Conservation (phyloP, 441 rosid species). For the Adansonia grandidieri region DNA sequence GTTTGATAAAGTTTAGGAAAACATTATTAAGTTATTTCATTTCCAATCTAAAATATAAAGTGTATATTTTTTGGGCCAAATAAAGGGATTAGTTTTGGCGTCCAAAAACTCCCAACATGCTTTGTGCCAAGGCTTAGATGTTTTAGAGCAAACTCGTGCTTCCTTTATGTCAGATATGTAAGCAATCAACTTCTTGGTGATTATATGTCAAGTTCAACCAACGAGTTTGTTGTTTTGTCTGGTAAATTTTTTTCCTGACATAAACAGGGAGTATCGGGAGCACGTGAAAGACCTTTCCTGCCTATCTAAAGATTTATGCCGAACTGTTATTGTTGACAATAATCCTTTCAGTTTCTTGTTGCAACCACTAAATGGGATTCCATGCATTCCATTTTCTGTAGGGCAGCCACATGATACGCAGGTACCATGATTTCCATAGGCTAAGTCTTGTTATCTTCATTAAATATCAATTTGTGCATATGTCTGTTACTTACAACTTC, state of each 20-base stretch:
- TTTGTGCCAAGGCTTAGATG: neutral
- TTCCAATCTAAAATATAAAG: neutral
- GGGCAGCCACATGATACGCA: slow-evolving; percentile 80
- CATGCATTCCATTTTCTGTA: slow-evolving; percentile 84
- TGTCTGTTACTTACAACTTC: slow-evolving; percentile 26
- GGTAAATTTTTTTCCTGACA: slow-evolving; percentile 12
- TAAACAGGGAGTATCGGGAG: slow-evolving; percentile 71
- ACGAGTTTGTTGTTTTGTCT: slow-evolving; percentile 19
- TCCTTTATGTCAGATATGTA: neutral
- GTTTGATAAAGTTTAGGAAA: slow-evolving; percentile 6
- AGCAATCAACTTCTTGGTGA: neutral
- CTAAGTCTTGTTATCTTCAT: neutral
- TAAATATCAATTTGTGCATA: neutral
- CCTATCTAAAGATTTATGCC: slow-evolving; percentile 67
- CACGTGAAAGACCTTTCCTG: slow-evolving; percentile 91
- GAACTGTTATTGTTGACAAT: slow-evolving; percentile 87
- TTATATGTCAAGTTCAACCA: neutral
- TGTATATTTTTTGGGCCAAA: neutral
- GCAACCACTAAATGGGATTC: slow-evolving; percentile 95
- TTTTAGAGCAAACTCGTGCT: neutral
- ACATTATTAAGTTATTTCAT: neutral
- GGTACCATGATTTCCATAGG: slow-evolving; percentile 42
- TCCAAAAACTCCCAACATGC: neutral
- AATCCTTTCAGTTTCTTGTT: slow-evolving; percentile 94
- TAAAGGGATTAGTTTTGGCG: neutral